Conservation (phyloP, 495 filamentous ascomycete genomes). For the Pyrenula massariospora region DNA sequence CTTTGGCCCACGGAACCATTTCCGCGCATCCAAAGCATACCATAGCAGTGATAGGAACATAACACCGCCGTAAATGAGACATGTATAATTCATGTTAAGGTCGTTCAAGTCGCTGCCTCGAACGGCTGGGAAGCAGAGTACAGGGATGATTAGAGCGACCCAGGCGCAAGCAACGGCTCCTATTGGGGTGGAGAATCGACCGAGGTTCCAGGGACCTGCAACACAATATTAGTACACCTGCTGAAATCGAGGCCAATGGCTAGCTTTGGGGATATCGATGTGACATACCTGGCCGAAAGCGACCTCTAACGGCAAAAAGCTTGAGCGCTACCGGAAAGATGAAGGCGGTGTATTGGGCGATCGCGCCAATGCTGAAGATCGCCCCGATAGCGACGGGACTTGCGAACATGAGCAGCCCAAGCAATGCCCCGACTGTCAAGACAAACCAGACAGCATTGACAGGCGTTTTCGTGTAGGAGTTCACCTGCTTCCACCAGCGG, state of each 20-base stretch:
- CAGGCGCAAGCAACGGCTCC: slow-evolving; percentile 4
- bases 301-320: slow-evolving; percentile 2
- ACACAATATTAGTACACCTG: not conserved
- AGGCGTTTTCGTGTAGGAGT: not conserved
- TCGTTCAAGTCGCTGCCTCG: slow-evolving; percentile 2
- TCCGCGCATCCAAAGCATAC: slow-evolving; percentile 4
- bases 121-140: slow-evolving; percentile 5
- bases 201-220: slow-evolving; percentile 4
- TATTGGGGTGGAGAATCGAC: slow-evolving; percentile 2
- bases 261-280: not conserved
- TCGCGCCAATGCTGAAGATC: slow-evolving; percentile 5
- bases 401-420: slow-evolving; percentile 4
- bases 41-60: slow-evolving; percentile 10
- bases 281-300: slow-evolving; percentile 4
- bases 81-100: slow-evolving; percentile 46
- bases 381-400: slow-evolving; percentile 4
- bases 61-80: slow-evolving; percentile 38
- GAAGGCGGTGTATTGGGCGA: slow-evolving; percentile 6
- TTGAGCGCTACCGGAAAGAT: slow-evolving; percentile 1
- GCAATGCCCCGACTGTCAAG: not conserved
- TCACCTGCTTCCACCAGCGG: slow-evolving; percentile 4
- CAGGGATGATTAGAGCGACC: slow-evolving; percentile 4
- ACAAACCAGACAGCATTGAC: slow-evolving; percentile 5
- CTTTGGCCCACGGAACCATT: slow-evolving; percentile 7
- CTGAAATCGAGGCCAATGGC: too few species aligned